Conservation (phyloP, 768 basidiomycete species). For the Mycena floridula region DNA sequence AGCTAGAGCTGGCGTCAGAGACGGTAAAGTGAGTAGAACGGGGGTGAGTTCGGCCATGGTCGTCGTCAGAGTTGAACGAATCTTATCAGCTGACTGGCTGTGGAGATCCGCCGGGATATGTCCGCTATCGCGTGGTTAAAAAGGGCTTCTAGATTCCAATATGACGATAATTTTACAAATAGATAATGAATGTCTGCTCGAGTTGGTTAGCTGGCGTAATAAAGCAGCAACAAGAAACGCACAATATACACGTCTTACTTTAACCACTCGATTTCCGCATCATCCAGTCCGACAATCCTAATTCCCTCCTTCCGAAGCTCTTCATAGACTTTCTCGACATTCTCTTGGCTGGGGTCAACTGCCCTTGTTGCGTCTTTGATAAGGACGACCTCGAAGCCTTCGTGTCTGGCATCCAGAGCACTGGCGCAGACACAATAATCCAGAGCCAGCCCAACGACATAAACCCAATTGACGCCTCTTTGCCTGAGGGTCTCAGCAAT, state of each 20-base stretch:
- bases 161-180: too few relatives aligned
- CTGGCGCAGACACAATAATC: conserved; percentile 58
- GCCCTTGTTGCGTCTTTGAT: conserved; percentile 18
- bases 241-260: too few relatives aligned
- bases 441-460: conserved; percentile 55
- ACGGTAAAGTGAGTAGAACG: conserved; percentile 46
- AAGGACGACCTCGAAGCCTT: conserved; percentile 24
- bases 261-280: not conserved
- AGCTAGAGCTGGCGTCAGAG: conserved; percentile 50
- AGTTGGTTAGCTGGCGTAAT: too few relatives aligned
- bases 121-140: too few relatives aligned
- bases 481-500: conserved; percentile 18
- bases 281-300: not conserved
- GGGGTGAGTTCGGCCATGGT: conserved; percentile 36
- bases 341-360: conserved; percentile 14
- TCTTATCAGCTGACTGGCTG: too few relatives aligned
- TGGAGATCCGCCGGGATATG: too few relatives aligned
- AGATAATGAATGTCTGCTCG: too few relatives aligned
- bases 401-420: conserved; percentile 36
- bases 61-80: not conserved
- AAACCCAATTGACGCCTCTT: conserved; percentile 37
- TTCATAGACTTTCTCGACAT: not conserved
- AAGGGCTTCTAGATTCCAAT: too few relatives aligned
- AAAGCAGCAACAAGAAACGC: too few relatives aligned
- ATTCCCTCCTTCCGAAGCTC: not conserved